Percentiles rank a stretch among this genome's conserved stretches.
phyloP scores from a whole-genome alignment of 73 alveolate species.

The Blepharisma japonicum region DNA sequence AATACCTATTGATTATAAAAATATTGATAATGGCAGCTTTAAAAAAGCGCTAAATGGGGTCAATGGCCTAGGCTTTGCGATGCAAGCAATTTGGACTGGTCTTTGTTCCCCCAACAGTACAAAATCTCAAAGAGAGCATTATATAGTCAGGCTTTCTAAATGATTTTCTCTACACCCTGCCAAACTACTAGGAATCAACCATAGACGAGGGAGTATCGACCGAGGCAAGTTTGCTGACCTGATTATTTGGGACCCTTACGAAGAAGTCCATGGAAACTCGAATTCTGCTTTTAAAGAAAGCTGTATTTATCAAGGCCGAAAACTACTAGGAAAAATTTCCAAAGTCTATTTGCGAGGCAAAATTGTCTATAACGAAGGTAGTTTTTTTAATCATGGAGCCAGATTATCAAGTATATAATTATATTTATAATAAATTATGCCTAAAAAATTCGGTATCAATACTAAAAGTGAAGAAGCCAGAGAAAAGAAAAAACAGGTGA shows the following conservation, averaged over 20 bases:
- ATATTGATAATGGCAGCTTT: constrained; percentile 22
- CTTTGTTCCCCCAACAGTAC: not conserved
- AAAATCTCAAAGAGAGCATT: not conserved
- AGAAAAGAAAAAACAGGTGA: not conserved
- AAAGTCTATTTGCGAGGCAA: constrained; percentile 9
- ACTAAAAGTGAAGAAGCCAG: constrained; percentile 21
- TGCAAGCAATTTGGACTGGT: not conserved
- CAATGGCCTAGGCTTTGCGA: not conserved
- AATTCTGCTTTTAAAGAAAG: not conserved
- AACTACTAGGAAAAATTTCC: constrained; percentile 18
- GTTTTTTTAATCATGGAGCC: too few species aligned
- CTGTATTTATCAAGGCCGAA: not conserved
- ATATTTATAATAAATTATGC: not conserved
- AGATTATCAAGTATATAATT: too few species aligned
- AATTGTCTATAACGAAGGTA: too few species aligned
- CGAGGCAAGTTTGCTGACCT: constrained; percentile 18
- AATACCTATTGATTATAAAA: not conserved
- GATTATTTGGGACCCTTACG: constrained; percentile 3
- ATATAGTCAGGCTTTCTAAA: constrained; percentile 22
- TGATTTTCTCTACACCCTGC: constrained; percentile 13
- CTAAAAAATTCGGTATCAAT: constrained; percentile 25
- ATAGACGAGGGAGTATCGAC: not conserved
- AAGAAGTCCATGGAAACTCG: not conserved
- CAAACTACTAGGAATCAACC: not conserved
- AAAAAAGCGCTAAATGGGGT: not conserved